phyloP scores from a whole-genome alignment of 1,139 yeast genomes.

The Scheffersomyces insectosa region DNA sequence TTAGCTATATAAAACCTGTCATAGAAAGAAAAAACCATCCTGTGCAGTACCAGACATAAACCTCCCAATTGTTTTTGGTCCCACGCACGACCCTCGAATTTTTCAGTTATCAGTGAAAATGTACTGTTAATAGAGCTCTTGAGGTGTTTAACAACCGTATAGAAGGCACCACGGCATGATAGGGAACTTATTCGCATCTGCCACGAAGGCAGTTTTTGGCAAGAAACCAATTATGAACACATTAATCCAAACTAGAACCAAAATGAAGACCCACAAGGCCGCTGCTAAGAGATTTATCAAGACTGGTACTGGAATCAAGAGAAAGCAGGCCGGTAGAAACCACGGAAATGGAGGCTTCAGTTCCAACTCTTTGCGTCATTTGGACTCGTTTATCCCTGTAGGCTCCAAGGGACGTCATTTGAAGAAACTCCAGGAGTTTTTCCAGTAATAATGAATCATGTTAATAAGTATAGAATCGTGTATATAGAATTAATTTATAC shows the following conservation, averaged over 20 bases:
- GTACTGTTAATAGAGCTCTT: not conserved
- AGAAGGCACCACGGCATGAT: constrained; percentile 7
- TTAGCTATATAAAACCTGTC: too few relatives aligned
- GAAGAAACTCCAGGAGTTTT: constrained; percentile 46
- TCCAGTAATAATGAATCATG: not conserved
- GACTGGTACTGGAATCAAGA: constrained; percentile 43
- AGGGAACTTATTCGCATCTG: constrained; percentile 15
- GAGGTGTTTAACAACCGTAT: not conserved
- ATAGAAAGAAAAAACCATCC: too few relatives aligned
- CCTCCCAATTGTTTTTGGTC: not conserved
- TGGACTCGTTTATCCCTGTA: constrained; percentile 65
- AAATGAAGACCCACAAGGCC: constrained; percentile 68
- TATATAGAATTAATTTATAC: too few relatives aligned
- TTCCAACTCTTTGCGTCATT: constrained; percentile 56
- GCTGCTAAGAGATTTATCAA: constrained; percentile 52
- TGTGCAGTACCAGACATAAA: too few relatives aligned
- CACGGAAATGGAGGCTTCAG: constrained; percentile 95
- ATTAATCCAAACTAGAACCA: constrained; percentile 46
- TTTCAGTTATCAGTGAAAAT: not conserved
- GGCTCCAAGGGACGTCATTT: constrained; percentile 49
- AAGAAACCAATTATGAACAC: constrained; percentile 18
- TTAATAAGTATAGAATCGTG: too few relatives aligned
- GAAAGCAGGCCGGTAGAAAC: constrained; percentile 82
- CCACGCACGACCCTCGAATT: not conserved
- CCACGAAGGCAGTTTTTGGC: constrained; percentile 18